Evolutionary conservation across 202 grass and related monocot species (phyloP), one percentile per base, ranked within the genome.

Genomic region (Hordeum pubiflorum): DNA sequence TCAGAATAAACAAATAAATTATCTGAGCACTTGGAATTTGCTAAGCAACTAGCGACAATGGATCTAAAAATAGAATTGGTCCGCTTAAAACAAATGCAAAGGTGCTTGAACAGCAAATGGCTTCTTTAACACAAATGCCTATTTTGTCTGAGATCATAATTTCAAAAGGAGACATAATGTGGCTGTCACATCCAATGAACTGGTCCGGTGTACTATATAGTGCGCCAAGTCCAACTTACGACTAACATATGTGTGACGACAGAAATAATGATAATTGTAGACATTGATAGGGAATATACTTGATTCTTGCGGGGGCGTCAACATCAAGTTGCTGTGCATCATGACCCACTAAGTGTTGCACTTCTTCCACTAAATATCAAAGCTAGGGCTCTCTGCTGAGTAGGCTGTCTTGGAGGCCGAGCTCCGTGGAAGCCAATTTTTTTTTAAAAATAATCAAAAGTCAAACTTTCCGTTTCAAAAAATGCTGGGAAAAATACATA

Each of bases 241-340:
- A n/a, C 29, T 34, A 61, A 75, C 40, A 60, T 39, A 79, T 31
- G 23, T 67, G 75, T 54, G 50, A 54, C 50, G 69, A 69, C 67
- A 79, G 24, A 79, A 66, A 77, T 68, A 76, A 60, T 74, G 67
- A 79, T 15, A 72, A 81, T 66, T 17, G 37, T 17, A n/a, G 17
- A 54, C 6, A 54, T 54, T 54, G 50, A 17, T n/a, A 2, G 50
- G 50, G 50, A 54, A 54, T 54, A 54, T 54, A 54, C 50, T 54
- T 54, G 50, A 54, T 54, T 59, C 3, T 31, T 38, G 4, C 21
- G 10, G 66, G 63, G 63, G 63, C 50, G 50, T 74, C 86, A 67
- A 58, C 74, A 74, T 79, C 75, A 59, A 64, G 66, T 57, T 83
- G 77, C 67, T 55, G 50, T 54, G 17, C 50, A 54, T 54, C 50